Conservation (phyloP, 2,329 filamentous ascomycete genomes). For the Clonostachys chloroleuca region DNA sequence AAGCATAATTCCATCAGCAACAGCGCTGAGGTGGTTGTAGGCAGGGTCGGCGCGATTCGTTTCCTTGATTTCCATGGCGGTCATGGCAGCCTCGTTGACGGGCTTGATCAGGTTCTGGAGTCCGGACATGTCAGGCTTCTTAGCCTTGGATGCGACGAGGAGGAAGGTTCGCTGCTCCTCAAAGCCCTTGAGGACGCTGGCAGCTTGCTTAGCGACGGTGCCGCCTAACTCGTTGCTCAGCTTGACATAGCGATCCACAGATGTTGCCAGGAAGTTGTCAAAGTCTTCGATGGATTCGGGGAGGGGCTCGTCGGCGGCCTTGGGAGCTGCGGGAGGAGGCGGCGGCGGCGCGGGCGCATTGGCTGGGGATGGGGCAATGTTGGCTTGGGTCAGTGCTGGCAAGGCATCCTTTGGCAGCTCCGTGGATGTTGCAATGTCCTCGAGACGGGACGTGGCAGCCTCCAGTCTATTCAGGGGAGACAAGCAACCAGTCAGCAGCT, state of each 20-base stretch:
- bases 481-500: not conserved
- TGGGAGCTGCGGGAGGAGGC: constrained; percentile 17
- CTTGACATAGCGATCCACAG: constrained; percentile 74
- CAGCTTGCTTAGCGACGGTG: constrained; percentile 71
- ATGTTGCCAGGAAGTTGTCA: constrained; percentile 68
- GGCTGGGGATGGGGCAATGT: constrained; percentile 21
- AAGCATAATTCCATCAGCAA: constrained; percentile 85
- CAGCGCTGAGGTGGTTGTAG: constrained; percentile 79
- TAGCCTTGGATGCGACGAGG: constrained; percentile 82
- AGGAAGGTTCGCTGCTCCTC: constrained; percentile 83
- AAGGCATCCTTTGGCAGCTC: constrained; percentile 49
- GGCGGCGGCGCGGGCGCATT: constrained; percentile 17
- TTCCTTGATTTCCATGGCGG: constrained; percentile 77
- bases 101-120: constrained; percentile 81
- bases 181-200: constrained; percentile 61
- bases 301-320: constrained; percentile 48
- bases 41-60: constrained; percentile 70
- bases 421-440: constrained; percentile 86
- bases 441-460: constrained; percentile 90
- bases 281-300: constrained; percentile 85
- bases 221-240: constrained; percentile 75
- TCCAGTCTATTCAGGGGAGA: constrained; percentile 64
- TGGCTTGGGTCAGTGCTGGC: constrained; percentile 34
- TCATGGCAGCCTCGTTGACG: constrained; percentile 76
- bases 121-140: constrained; percentile 75